Evolutionary conservation across 2,329 filamentous ascomycete genomes (phyloP), one percentile per base, ranked within the genome.

Genomic region (Stagonosporopsis chrysanthemi): DNA sequence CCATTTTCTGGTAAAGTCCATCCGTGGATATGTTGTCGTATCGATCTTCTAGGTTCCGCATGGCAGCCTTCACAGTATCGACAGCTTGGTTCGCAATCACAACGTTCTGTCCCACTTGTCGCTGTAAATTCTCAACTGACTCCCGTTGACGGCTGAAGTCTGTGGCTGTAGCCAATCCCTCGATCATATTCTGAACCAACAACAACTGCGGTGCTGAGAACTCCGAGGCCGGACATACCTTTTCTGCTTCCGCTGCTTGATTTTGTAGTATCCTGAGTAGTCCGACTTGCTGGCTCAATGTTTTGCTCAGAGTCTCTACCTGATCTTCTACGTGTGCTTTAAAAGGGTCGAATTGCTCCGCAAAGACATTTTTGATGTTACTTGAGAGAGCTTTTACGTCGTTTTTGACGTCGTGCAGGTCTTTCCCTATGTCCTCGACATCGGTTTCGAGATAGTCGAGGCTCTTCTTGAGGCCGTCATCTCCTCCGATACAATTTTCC

Each of bases 11-110:
- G 39, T 67, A 40, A 9, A 71, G 22, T 7, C 66, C 53, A 15
- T 64, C 64, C 0, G 69, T 69, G 8, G 48, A 61, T 28, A 73
- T 70, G 15, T 72, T 73, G n/a, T 70, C 57, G 24, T 66, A 72
- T 26, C 67, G 67, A 17, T 51, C 29, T 23, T 69, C 58, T 2
- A 73, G 46, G 9, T 36, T 56, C 8, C 52, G 58, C 0, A 68
- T 17, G 11, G 60, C 49, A 26, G 42, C 22, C 17, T n/a, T 52
- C 2, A 67, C 40, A 2, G 11, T 19, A 24, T 63, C 59, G 3
- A 56, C 38, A 7, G 51, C 36, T 15, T 43, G 35, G 4, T 40
- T 40, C 2, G 47, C 46, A 6, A 8, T 23, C 6, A 26, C 11
- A 7, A 28, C 29, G 6, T 65, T 60, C 24, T 55, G 50, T 17